Percentiles rank a stretch among this genome's conserved stretches.
Conservation (phyloP, 1,284 basidiomycete genomes). For the Apiotrichum gracile region DNA sequence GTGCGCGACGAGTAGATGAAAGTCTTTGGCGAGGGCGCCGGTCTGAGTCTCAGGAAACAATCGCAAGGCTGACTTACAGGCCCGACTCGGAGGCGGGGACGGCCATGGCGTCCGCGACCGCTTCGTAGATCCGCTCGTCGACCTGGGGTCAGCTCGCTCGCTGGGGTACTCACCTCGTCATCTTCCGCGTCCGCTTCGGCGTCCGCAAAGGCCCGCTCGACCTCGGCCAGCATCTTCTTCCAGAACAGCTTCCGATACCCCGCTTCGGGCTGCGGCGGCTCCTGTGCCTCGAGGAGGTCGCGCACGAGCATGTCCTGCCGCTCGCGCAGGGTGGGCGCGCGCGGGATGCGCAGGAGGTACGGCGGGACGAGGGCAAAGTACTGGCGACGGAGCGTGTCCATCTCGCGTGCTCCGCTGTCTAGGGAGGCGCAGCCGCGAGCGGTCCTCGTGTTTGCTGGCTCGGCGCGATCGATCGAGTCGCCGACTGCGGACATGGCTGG, state of each 20-base stretch:
- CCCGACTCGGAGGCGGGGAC: not conserved
- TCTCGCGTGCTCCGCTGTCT: too few relatives aligned
- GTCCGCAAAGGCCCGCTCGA: slow-evolving; percentile 24
- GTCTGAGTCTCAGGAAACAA: slow-evolving; percentile 20
- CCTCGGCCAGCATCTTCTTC: slow-evolving; percentile 22
- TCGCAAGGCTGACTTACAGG: slow-evolving; percentile 2
- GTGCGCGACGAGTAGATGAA: slow-evolving; percentile 38
- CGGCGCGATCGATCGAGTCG: too few relatives aligned
- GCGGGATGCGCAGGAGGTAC: slow-evolving; percentile 30
- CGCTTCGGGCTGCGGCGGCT: slow-evolving; percentile 20
- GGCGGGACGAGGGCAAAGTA: slow-evolving; percentile 41
- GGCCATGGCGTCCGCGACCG: slow-evolving; percentile 32
- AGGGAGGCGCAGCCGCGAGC: too few relatives aligned
- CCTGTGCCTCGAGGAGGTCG: not conserved
- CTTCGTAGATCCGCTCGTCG: slow-evolving; percentile 39
- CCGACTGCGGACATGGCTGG: too few relatives aligned
- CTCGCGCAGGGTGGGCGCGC: slow-evolving; percentile 17
- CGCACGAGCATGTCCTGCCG: slow-evolving; percentile 23
- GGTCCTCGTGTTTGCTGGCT: too few relatives aligned
- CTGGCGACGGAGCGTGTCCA: slow-evolving; percentile 26
- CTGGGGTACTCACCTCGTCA: slow-evolving; percentile 16
- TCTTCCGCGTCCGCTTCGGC: slow-evolving; percentile 9
- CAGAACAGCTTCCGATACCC: slow-evolving; percentile 33
- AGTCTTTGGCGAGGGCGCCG: slow-evolving; percentile 41
- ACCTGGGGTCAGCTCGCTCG: slow-evolving; percentile 21